phyloP scores from a whole-genome alignment of 495 filamentous ascomycete genomes.

The Acidiella bohemica region DNA sequence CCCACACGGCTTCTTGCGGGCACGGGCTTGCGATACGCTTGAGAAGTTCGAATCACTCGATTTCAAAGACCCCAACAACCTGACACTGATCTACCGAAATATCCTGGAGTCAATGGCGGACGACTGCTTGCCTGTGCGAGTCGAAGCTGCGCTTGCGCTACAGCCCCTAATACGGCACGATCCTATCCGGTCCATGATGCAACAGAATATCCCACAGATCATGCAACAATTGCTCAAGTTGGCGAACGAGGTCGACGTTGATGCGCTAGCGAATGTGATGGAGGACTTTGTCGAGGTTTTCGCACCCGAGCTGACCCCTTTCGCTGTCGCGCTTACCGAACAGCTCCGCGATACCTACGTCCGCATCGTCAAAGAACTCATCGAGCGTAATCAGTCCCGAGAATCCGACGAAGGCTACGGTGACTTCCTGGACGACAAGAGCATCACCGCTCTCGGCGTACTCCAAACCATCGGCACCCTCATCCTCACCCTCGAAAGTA shows the following conservation, averaged over 20 bases:
- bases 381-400: conserved; percentile 66
- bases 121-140: conserved; percentile 74
- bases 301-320: conserved; percentile 85
- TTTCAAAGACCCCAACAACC: conserved; percentile 88
- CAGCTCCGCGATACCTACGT: conserved; percentile 94
- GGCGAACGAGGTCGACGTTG: conserved; percentile 89
- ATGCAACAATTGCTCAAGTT: conserved; percentile 97
- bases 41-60: conserved; percentile 96
- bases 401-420: conserved; percentile 64
- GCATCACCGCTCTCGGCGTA: conserved; percentile 90
- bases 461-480: conserved; percentile 95
- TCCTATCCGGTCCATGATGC: conserved; percentile 83
- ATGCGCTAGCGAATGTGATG: conserved; percentile 96
- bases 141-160: conserved; percentile 85
- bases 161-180: conserved; percentile 94
- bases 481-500: conserved; percentile 92
- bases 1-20: conserved; percentile 81
- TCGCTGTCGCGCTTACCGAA: conserved; percentile 94
- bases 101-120: conserved; percentile 97
- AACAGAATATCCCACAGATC: conserved; percentile 96
- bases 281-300: conserved; percentile 99
- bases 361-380: conserved; percentile 77
- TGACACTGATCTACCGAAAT: conserved; percentile 89
- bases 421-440: conserved; percentile 94
- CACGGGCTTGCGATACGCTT: conserved; percentile 88